Percentiles rank a stretch among this genome's conserved stretches.
Conservation (phyloP, 2,329 filamentous ascomycete species). For the Calonectria honghensis region DNA sequence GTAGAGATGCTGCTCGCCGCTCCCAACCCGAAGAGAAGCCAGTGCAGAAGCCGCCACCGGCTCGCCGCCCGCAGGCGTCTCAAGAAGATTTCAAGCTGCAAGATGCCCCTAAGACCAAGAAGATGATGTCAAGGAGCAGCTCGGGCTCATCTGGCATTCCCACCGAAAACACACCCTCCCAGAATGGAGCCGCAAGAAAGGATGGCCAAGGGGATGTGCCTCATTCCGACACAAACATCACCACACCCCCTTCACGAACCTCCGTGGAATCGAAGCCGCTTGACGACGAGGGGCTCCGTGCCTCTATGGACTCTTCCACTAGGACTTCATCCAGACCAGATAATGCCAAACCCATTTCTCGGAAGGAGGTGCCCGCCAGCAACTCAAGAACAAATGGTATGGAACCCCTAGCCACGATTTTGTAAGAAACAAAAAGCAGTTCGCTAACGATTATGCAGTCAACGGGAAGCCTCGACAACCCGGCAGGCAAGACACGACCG, state of each 20-base stretch:
- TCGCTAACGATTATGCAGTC: constrained; percentile 48
- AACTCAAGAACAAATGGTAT: constrained; percentile 66
- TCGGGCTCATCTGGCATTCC: constrained; percentile 65
- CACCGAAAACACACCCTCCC: constrained; percentile 60
- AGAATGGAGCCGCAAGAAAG: constrained; percentile 57
- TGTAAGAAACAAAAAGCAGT: background rate
- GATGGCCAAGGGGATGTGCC: constrained; percentile 55
- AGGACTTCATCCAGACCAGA: constrained; percentile 63
- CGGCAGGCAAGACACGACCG: constrained; percentile 48
- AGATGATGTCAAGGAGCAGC: constrained; percentile 64
- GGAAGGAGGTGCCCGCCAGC: constrained; percentile 77
- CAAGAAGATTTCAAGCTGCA: constrained; percentile 84
- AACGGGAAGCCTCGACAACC: constrained; percentile 54
- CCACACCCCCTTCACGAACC: constrained; percentile 65
- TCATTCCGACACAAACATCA: constrained; percentile 60
- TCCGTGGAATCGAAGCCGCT: constrained; percentile 76
- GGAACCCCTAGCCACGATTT: constrained; percentile 41
- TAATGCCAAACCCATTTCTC: constrained; percentile 70
- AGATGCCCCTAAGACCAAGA: constrained; percentile 83
- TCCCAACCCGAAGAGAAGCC: constrained; percentile 63
- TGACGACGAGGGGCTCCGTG: constrained; percentile 71
- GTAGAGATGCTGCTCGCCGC: constrained; percentile 61
- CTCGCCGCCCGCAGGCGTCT: constrained; percentile 58
- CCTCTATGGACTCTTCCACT: constrained; percentile 65
- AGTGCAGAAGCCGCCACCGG: constrained; percentile 56